These are phyloP conservation scores for Venturia effusa DNA, from an alignment of 2,329 filamentous ascomycete species.

Conservation along the genomic window DNA sequence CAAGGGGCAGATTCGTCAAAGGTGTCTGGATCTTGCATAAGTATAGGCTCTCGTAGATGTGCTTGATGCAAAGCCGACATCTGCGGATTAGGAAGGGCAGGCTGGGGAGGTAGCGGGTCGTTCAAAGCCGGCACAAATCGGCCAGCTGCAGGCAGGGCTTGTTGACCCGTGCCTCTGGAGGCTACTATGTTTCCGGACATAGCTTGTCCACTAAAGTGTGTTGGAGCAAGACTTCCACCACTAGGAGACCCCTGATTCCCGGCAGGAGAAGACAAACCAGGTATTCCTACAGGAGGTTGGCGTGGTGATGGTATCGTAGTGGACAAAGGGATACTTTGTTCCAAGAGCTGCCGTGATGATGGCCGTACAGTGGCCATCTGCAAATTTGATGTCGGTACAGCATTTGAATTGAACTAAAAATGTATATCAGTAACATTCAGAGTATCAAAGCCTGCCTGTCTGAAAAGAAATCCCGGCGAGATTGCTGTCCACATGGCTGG, in stretches of 20 bases:
- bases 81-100: slow-evolving; percentile 5
- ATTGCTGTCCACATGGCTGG: not conserved
- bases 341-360: not conserved
- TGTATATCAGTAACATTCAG: not conserved
- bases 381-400: not conserved
- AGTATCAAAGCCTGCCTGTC: not conserved
- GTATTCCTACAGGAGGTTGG: not conserved
- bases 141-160: not conserved
- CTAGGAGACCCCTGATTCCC: not conserved
- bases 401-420: not conserved
- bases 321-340: not conserved
- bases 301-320: not conserved
- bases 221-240: not conserved
- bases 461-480: not conserved
- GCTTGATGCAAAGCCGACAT: slow-evolving; percentile 10
- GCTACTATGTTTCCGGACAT: not conserved
- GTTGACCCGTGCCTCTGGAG: not conserved
- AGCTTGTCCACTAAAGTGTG: not conserved
- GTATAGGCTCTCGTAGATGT: slow-evolving; percentile 6
- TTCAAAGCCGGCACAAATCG: slow-evolving; percentile 6
- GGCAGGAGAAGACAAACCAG: not conserved
- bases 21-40: slow-evolving; percentile 24
- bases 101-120: not conserved
- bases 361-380: not conserved
- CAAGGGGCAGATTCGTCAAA: slow-evolving; percentile 26